Evolutionary conservation across 257 asterid genomes (phyloP).

Genomic region (Solanum pimpinellifolium): DNA sequence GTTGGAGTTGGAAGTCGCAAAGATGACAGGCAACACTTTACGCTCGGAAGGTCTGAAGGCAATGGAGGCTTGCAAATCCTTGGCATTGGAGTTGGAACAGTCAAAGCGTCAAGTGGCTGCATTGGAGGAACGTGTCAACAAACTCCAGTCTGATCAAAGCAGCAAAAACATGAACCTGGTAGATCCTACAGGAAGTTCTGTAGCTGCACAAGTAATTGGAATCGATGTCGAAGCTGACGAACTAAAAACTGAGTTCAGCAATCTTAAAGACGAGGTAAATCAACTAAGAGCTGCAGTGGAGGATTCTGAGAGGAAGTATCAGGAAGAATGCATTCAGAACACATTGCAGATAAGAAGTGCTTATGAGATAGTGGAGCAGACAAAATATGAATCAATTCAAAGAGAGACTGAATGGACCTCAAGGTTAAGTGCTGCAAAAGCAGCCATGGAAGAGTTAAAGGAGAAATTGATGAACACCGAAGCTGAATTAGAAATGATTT

Average conservation of each 20-base stretch:
- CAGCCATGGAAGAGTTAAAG: constrained; percentile 39
- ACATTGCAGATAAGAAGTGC: constrained; percentile 57
- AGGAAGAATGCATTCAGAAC: constrained; percentile 46
- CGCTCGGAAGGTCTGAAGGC: constrained; percentile 26
- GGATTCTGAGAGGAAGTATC: constrained; percentile 58
- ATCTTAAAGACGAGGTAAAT: constrained; percentile 27
- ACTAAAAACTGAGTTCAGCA: constrained; percentile 17
- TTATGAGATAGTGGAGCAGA: constrained; percentile 42
- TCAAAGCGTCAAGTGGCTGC: constrained; percentile 28
- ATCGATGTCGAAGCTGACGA: constrained; percentile 7
- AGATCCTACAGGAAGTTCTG: constrained; percentile 1
- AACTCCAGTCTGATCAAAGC: constrained; percentile 29
- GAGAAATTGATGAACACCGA: constrained; percentile 26
- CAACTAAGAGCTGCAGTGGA: constrained; percentile 44
- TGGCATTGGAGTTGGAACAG: constrained; percentile 48
- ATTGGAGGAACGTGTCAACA: constrained; percentile 42
- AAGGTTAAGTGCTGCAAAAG: constrained; percentile 22
- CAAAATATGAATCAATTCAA: constrained; percentile 26
- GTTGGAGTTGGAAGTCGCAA: constrained; percentile 45
- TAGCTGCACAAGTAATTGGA: constrained; percentile 2
- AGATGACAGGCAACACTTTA: constrained; percentile 32
- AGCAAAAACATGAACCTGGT: constrained; percentile 1
- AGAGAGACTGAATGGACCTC: constrained; percentile 53
- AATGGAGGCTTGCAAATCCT: constrained; percentile 28
- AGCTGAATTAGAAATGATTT: constrained; percentile 8